Percentiles rank a stretch among this genome's conserved stretches.
phyloP scores from a whole-genome alignment of 2,329 filamentous ascomycete genomes.

The Cytospora piceae region DNA sequence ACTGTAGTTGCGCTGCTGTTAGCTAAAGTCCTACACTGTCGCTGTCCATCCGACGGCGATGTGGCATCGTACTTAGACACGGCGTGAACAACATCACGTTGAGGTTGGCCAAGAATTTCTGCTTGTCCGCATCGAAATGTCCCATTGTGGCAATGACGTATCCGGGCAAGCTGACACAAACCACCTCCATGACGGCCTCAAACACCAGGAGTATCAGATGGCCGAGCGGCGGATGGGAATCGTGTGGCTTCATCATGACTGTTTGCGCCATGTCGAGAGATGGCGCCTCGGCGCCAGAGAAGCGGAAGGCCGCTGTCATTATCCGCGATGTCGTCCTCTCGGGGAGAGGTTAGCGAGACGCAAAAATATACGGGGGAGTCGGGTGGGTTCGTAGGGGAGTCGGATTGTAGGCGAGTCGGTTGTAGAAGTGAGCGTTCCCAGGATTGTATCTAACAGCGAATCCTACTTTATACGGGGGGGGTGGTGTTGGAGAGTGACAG shows the following conservation, averaged over 20 bases:
- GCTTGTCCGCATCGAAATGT: slow-evolving; percentile 92
- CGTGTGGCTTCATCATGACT: slow-evolving; percentile 46
- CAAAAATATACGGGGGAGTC: background rate
- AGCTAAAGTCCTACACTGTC: slow-evolving; percentile 19
- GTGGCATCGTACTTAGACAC: slow-evolving; percentile 74
- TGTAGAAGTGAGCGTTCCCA: background rate
- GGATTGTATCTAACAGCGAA: background rate
- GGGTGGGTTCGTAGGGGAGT: background rate
- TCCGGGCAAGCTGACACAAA: slow-evolving; percentile 91
- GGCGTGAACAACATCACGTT: slow-evolving; percentile 97
- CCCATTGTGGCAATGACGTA: slow-evolving; percentile 90
- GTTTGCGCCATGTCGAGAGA: slow-evolving; percentile 37
- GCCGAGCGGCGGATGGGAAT: slow-evolving; percentile 66
- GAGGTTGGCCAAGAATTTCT: slow-evolving; percentile 95
- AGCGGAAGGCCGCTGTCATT: slow-evolving; percentile 49
- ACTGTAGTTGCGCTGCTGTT: slow-evolving; percentile 56
- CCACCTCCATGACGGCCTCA: slow-evolving; percentile 91
- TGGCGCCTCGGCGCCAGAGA: slow-evolving; percentile 37
- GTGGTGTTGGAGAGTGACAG: background rate
- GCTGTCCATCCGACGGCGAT: background rate
- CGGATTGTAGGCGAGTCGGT: background rate
- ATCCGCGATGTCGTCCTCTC: background rate
- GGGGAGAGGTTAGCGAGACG: background rate
- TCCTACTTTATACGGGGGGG: background rate
- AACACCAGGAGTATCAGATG: slow-evolving; percentile 84